Evolutionary conservation across 305 asterid species (phyloP).

Genomic region (Fraxinus floribunda): DNA sequence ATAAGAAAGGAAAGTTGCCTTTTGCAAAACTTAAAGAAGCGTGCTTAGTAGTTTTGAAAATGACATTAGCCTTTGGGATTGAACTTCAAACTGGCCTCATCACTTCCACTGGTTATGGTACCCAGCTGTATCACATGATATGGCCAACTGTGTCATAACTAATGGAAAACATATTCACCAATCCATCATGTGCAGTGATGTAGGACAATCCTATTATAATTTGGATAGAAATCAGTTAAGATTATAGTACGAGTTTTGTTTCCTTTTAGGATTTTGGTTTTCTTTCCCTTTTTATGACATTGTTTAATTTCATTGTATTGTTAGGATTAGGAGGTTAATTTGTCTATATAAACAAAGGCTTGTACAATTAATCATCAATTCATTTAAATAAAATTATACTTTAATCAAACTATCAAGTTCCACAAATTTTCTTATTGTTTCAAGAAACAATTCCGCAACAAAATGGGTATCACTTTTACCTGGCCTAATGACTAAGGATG

Average conservation of each 20-base stretch:
- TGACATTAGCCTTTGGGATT: not conserved
- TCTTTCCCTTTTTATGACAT: not conserved
- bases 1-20: not conserved
- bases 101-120: not conserved
- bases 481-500: not conserved
- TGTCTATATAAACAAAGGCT: not conserved
- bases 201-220: not conserved
- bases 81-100: not conserved
- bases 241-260: not conserved
- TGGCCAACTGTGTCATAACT: not conserved
- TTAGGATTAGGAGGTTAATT: not conserved
- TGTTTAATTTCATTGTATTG: not conserved
- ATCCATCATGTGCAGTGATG: not conserved
- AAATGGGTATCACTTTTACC: not conserved
- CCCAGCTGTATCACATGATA: not conserved
- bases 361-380: not conserved
- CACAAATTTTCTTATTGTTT: not conserved
- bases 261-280: not conserved
- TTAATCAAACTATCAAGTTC: not conserved
- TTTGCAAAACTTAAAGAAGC: not conserved
- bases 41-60: not conserved
- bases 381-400: not conserved
- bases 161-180: not conserved
- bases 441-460: not conserved
- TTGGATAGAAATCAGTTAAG: not conserved